These are phyloP conservation scores for Hemisphaericaspora xylofermentans DNA, from an alignment of 1,139 yeast genomes.

Conservation along the genomic window DNA sequence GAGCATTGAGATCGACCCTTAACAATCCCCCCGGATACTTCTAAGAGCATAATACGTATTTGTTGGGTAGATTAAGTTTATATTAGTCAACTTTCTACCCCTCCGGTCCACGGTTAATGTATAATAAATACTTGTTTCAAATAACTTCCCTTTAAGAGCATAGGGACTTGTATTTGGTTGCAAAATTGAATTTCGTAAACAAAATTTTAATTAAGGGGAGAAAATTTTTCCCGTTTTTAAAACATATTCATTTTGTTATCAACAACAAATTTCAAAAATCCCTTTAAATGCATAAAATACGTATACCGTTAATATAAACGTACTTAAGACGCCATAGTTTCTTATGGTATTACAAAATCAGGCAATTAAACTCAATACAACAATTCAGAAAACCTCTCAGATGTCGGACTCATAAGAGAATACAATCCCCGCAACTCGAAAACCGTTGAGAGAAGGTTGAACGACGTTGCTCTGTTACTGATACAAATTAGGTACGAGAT, in stretches of 20 bases:
- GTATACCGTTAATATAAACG: too few species aligned
- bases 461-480: too few species aligned
- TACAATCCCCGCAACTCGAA: not conserved
- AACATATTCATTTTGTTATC: not conserved
- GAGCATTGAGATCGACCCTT: not conserved
- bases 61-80: too few species aligned
- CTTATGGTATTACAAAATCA: too few species aligned
- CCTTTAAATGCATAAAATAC: conserved; percentile 13
- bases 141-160: conserved; percentile 6
- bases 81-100: too few species aligned
- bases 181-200: conserved; percentile 1
- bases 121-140: too few species aligned
- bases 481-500: too few species aligned
- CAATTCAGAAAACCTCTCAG: not conserved
- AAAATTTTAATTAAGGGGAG: not conserved
- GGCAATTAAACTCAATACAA: too few species aligned
- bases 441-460: not conserved
- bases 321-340: too few species aligned
- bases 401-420: not conserved
- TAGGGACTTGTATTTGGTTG: conserved; percentile 5
- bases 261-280: conserved; percentile 2
- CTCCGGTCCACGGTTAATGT: not conserved
- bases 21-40: not conserved
- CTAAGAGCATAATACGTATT: conserved; percentile 7
- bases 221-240: conserved; percentile 4